A percentile compares a stretch with the other conserved stretches of the same genome.
Conservation (phyloP, 805 yeast genomes). For the Metschnikowia continentalis region DNA sequence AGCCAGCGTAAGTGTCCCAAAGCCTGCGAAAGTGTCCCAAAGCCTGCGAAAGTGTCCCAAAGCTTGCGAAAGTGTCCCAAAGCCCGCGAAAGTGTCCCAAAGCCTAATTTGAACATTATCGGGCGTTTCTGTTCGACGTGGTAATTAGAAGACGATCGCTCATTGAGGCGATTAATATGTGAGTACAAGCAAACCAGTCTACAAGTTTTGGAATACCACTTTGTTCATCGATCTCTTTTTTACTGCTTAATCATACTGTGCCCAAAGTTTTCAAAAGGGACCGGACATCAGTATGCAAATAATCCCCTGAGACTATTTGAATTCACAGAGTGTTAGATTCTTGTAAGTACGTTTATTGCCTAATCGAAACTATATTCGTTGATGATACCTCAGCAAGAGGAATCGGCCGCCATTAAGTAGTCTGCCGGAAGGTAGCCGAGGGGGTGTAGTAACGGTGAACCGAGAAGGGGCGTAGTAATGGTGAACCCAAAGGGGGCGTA, state of each 20-base stretch:
- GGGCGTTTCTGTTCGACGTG: not conserved
- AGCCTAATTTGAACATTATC: not conserved
- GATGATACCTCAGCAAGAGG: no score
- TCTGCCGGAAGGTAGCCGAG: no score
- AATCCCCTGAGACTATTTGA: not conserved
- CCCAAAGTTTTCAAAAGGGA: no score
- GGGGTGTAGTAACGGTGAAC: no score
- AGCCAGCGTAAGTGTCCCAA: slow-evolving; percentile 3
- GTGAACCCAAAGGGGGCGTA: no score
- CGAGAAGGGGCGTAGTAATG: no score
- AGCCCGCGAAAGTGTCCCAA: not conserved
- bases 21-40: slow-evolving; percentile 4
- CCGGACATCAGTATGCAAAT: not conserved
- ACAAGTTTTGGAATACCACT: not conserved
- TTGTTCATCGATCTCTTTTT: not conserved
- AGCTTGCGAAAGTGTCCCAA: slow-evolving; percentile 7
- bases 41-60: slow-evolving; percentile 7
- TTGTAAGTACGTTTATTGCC: no score
- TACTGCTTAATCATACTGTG: no score
- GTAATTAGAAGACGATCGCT: not conserved
- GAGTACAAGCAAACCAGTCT: not conserved
- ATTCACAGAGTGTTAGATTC: not conserved
- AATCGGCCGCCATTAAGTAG: no score
- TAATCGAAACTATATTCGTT: no score
- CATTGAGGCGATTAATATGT: not conserved